Evolutionary conservation across 805 yeast genomes (phyloP), one percentile per base, ranked within the genome.

Genomic region (Candida odintsovae): DNA sequence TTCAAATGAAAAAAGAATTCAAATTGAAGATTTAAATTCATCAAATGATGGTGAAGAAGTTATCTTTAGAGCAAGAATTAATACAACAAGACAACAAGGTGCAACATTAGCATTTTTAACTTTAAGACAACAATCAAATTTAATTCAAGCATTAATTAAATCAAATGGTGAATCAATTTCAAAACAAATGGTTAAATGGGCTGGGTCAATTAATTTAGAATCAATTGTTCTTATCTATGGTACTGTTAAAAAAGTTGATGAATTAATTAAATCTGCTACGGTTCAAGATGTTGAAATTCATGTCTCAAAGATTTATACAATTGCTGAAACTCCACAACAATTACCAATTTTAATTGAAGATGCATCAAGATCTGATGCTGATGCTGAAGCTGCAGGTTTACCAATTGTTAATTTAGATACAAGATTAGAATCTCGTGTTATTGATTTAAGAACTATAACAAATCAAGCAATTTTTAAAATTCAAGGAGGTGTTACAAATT

Each of bases 111-210:
- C 86, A 45, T 94, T 94, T 67, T 70, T 92, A 59, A 81, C 95
- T 22, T 81, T 94, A 59, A 86, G 99, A 73, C 99, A 94, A 73
- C 96, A 89, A 71, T 74, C 78, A 46, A 78, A 79, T 50, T 70
- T 84, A 60, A 79, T 90, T 59, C 98, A 92, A 75, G 96, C 86
- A 49, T 75, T 94, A 51, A 73, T 90, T 53, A 88, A 83, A 63
- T 84, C 86, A 50, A 81, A 85, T 60, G 79, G 80, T 59, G 82
- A 81, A 51, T 70, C 83, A 40, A 76, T 94, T 41, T 86, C 96
- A 44, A 94, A 94, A 71, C 96, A 86, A 66, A 86, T 94, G 92
- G 95, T 90, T 55, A 94, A 94, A 71, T 94, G 97, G 96, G 85
- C 90, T 23, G 87, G 92, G 35, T 72, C 86, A 31, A 77, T 94